Base-by-base conservation (phyloP, 2,329 filamentous ascomycete genomes). In the Phoma sp. region DNA sequence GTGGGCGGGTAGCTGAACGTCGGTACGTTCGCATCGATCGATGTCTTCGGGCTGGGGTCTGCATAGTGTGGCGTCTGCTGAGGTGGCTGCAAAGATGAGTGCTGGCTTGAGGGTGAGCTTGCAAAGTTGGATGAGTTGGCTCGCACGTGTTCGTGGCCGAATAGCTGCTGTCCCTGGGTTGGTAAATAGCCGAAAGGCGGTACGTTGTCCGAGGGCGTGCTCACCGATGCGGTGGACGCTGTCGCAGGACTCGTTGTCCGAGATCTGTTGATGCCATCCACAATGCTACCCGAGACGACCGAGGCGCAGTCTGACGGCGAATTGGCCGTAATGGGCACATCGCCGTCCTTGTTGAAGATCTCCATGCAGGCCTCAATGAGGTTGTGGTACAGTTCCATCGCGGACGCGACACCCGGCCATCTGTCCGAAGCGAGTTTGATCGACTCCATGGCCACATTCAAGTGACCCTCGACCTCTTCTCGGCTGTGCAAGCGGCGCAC, bases 371-470 rank as follows among this genome's bases (percentile, higher is more conserved):
- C 92, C 54, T 85, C 86, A 43, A 94, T 88, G 44, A 99, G 85
- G 60, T 91, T 92, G n/a, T 85, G 82, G 71, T 97, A 98, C 12
- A 98, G 84, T 64, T 95, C 86, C 9, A 91, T 87, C 3, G 93
- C 92, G 15, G 92, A 90, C 35, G 88, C 85, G 1, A 94, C 92
- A 10, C 94, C 95, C 0, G 95, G 95, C 95, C 95, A 98, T 57
- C 93, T 84, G 68, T 94, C 90, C 0, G 90, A 89, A 53, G 91
- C 93, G 52, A 89, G 85, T 54, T 88, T 84, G 57, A 98, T 88
- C 4, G 90, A 89, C 47, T 93, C 88, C 55, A 97, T 80, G 0
- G 91, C 90, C 19, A 87, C 84, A 43, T 88, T 83, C 38, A 96
- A 82, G 62, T 95, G 84, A 24, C 85, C 81, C 68, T 94, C 87